phyloP scores from a whole-genome alignment of 164 flowering plant species.

The Vitis riparia region DNA sequence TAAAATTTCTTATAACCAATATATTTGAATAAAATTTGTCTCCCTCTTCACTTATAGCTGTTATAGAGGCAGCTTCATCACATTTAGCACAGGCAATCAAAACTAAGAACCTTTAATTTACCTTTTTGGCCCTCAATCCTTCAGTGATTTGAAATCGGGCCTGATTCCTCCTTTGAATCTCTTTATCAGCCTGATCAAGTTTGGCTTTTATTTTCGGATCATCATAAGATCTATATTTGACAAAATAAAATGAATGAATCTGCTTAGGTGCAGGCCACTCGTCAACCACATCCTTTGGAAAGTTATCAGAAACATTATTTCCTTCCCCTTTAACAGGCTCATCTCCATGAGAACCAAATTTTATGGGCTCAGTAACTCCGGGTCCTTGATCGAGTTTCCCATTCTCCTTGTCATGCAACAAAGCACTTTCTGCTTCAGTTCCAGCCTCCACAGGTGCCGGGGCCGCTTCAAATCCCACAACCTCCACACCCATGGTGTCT shows the following conservation, averaged over 20 bases:
- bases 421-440: constrained; percentile 21
- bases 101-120: constrained; percentile 16
- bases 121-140: constrained; percentile 65
- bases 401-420: constrained; percentile 33
- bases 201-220: constrained; percentile 75
- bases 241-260: constrained; percentile 62
- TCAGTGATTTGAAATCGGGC: constrained; percentile 58
- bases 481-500: constrained; percentile 65
- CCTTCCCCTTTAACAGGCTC: constrained; percentile 46
- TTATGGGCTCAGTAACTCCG: constrained; percentile 40
- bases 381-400: constrained; percentile 40
- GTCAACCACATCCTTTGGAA: constrained; percentile 77
- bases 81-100: too few relatives aligned
- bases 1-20: too few relatives aligned
- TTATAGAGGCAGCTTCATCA: too few relatives aligned
- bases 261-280: constrained; percentile 83
- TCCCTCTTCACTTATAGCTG: too few relatives aligned
- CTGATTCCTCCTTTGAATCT: constrained; percentile 55
- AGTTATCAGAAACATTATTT: constrained; percentile 29
- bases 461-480: constrained; percentile 51
- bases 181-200: constrained; percentile 67
- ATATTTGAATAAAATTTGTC: too few relatives aligned
- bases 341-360: constrained; percentile 67
- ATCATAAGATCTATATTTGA: constrained; percentile 56
- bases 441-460: constrained; percentile 38